phyloP scores from a whole-genome alignment of 345 rosid genomes.

The Aethionema arabicum region DNA sequence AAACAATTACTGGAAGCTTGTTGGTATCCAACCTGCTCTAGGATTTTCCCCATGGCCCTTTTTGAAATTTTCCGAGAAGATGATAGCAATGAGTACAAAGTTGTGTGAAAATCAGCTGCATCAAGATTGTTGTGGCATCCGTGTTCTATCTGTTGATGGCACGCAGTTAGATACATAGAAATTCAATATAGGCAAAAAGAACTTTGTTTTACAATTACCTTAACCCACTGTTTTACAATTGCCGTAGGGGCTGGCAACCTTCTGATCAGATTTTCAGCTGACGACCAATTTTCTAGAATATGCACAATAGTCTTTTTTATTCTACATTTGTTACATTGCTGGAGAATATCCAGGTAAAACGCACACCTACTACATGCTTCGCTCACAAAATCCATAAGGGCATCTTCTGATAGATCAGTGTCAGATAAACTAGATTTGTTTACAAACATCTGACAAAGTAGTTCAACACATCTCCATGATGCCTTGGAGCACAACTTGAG shows the following conservation, averaged over 20 bases:
- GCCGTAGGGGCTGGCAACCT: slow-evolving; percentile 58
- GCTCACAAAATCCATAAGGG: slow-evolving; percentile 47
- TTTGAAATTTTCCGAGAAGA: slow-evolving; percentile 48
- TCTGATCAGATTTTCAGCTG: slow-evolving; percentile 51
- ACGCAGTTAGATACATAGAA: slow-evolving; percentile 35
- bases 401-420: slow-evolving; percentile 51
- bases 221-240: slow-evolving; percentile 88
- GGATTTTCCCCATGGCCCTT: slow-evolving; percentile 50
- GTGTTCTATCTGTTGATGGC: slow-evolving; percentile 56
- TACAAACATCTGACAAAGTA: slow-evolving; percentile 46
- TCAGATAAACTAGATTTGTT: slow-evolving; percentile 34
- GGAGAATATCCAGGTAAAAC: slow-evolving; percentile 71
- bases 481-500: slow-evolving; percentile 67
- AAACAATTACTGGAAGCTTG: slow-evolving; percentile 12
- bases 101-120: slow-evolving; percentile 41
- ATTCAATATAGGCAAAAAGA: slow-evolving; percentile 19
- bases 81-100: slow-evolving; percentile 51
- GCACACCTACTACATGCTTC: slow-evolving; percentile 65
- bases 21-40: slow-evolving; percentile 71
- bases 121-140: slow-evolving; percentile 41
- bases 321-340: slow-evolving; percentile 50
- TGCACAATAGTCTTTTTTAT: slow-evolving; percentile 40
- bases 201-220: slow-evolving; percentile 51
- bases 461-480: slow-evolving; percentile 65
- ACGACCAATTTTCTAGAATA: slow-evolving; percentile 68